Conservation (phyloP, 2,329 filamentous ascomycete species). For the Zymoseptoria passerinii region DNA sequence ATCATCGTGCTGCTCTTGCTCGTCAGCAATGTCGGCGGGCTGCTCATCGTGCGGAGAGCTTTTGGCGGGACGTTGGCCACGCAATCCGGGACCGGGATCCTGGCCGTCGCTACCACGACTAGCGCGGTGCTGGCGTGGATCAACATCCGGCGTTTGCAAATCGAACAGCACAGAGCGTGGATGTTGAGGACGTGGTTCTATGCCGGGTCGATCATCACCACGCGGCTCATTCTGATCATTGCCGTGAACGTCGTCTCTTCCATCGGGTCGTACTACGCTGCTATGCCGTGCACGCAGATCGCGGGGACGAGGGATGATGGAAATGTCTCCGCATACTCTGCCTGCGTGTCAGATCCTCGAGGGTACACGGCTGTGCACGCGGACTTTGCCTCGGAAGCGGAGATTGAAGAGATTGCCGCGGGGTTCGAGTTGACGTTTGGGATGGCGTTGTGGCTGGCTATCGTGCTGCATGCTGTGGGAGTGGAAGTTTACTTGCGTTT, state of each 20-base stretch:
- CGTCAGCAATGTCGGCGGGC: constrained; percentile 40
- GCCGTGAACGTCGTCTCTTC: constrained; percentile 34
- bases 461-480: constrained; percentile 43
- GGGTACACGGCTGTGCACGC: constrained; percentile 25
- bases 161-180: constrained; percentile 57
- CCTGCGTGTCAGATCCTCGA: constrained; percentile 37
- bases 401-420: constrained; percentile 31
- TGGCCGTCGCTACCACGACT: constrained; percentile 40
- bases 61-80: constrained; percentile 49
- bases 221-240: constrained; percentile 42
- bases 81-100: constrained; percentile 38
- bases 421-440: constrained; percentile 44
- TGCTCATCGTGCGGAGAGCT: constrained; percentile 45
- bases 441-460: constrained; percentile 45
- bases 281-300: constrained; percentile 44
- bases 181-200: constrained; percentile 44
- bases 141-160: constrained; percentile 53
- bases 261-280: constrained; percentile 29
- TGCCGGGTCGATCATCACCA: constrained; percentile 44
- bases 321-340: constrained; percentile 34
- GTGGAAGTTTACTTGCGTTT: constrained; percentile 40
- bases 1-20: constrained; percentile 43
- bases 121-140: constrained; percentile 43
- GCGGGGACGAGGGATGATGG: constrained; percentile 19
- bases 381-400: constrained; percentile 18